These are phyloP conservation scores for Neurospora sp. DNA, from an alignment of 495 filamentous ascomycete species.

Conservation along the genomic window DNA sequence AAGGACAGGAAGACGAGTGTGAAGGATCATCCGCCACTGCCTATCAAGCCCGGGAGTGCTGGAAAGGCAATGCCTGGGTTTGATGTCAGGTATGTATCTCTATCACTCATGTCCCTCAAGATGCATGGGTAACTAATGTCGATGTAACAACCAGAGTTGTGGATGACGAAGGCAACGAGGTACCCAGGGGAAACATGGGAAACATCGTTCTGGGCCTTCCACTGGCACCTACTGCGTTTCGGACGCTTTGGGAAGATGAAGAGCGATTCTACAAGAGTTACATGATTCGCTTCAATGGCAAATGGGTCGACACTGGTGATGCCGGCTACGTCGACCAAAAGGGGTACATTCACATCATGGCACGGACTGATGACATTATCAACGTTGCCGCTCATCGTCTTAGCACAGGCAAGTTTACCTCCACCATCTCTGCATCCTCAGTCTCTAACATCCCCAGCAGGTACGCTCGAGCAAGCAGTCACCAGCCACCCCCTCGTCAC, in stretches of 20 bases:
- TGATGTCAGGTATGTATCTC: constrained; percentile 42
- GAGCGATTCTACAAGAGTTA: constrained; percentile 76
- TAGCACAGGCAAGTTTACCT: constrained; percentile 56
- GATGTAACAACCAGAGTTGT: constrained; percentile 42
- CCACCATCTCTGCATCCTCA: neutral
- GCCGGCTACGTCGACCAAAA: constrained; percentile 74
- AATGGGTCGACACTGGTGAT: constrained; percentile 85
- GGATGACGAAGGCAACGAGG: constrained; percentile 62
- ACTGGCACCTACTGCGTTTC: constrained; percentile 75
- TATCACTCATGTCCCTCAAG: neutral
- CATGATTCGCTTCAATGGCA: constrained; percentile 64
- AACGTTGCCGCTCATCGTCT: constrained; percentile 92
- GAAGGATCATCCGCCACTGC: constrained; percentile 20
- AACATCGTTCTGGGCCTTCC: constrained; percentile 82
- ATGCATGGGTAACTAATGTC: neutral
- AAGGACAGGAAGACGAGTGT: constrained; percentile 24
- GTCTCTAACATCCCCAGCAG: constrained; percentile 24
- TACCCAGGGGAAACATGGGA: constrained; percentile 63
- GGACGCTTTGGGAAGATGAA: constrained; percentile 73
- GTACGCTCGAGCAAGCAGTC: constrained; percentile 82
- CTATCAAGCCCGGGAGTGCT: constrained; percentile 72
- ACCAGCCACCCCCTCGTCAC: constrained; percentile 65
- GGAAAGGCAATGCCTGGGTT: constrained; percentile 88
- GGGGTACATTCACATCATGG: constrained; percentile 81
- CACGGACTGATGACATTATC: constrained; percentile 82